A percentile compares a stretch with the other conserved stretches of the same genome.
Conservation (phyloP, 2,329 filamentous ascomycete genomes). For the Fusarium nanum region DNA sequence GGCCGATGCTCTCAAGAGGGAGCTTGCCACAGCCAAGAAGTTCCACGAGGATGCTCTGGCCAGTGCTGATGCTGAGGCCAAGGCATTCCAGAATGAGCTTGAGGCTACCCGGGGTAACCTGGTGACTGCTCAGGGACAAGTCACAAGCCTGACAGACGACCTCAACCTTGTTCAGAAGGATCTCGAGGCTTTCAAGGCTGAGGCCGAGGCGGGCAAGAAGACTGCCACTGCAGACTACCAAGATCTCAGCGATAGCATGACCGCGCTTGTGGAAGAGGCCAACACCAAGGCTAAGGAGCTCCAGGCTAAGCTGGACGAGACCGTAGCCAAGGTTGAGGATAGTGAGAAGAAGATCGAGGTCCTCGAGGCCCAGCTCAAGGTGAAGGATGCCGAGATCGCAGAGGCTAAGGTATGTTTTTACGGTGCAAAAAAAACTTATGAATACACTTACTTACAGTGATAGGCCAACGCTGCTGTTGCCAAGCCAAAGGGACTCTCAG, state of each 20-base stretch:
- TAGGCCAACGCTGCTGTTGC: slow-evolving; percentile 60
- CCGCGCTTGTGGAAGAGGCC: slow-evolving; percentile 69
- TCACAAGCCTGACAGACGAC: slow-evolving; percentile 53
- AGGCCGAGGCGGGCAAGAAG: slow-evolving; percentile 64
- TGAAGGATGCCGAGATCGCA: slow-evolving; percentile 72
- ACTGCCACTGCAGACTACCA: slow-evolving; percentile 70
- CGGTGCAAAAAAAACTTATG: no score
- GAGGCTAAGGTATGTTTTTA: slow-evolving; percentile 65
- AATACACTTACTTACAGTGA: background rate
- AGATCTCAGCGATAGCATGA: slow-evolving; percentile 73
- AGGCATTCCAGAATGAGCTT: slow-evolving; percentile 53
- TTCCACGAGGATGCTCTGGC: slow-evolving; percentile 59
- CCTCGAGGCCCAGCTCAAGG: slow-evolving; percentile 67
- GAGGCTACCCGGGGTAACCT: slow-evolving; percentile 52
- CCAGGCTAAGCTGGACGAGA: slow-evolving; percentile 61
- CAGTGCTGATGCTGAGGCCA: slow-evolving; percentile 48
- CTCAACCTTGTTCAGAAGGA: slow-evolving; percentile 64
- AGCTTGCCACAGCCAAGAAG: slow-evolving; percentile 62
- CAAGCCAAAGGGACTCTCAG: slow-evolving; percentile 63
- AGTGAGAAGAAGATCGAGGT: slow-evolving; percentile 61
- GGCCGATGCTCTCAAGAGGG: slow-evolving; percentile 62
- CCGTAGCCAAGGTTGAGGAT: slow-evolving; percentile 59
- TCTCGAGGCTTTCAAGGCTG: slow-evolving; percentile 63
- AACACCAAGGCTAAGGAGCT: slow-evolving; percentile 64
- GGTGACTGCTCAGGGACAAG: slow-evolving; percentile 51